Percentiles rank a stretch among this genome's conserved stretches.
phyloP scores from a whole-genome alignment of 2,329 filamentous ascomycete species.

The Colletotrichum viniferum region DNA sequence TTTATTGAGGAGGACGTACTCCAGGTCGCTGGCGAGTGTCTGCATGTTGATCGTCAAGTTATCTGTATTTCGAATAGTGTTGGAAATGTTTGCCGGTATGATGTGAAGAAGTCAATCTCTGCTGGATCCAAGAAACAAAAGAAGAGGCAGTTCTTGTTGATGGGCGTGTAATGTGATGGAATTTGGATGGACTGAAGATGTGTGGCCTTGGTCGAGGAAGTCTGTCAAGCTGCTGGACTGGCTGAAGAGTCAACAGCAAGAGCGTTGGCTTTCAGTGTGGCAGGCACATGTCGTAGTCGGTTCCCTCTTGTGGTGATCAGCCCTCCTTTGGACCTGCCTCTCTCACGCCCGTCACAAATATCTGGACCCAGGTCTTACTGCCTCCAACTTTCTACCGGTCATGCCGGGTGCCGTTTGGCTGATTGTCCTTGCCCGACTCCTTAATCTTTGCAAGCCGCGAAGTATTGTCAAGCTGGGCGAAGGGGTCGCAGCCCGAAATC shows the following conservation, averaged over 20 bases:
- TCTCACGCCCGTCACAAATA: not conserved
- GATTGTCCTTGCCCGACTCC: not conserved
- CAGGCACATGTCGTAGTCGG: not conserved
- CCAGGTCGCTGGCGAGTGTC: not conserved
- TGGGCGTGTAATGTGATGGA: not conserved
- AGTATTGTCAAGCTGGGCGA: not conserved
- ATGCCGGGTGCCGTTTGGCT: not conserved
- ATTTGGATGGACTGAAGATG: not conserved
- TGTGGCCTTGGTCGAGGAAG: not conserved
- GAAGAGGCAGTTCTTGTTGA: not conserved
- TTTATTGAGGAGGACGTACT: not conserved
- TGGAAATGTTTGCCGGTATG: not conserved
- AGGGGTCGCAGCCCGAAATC: not conserved
- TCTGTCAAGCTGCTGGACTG: not conserved
- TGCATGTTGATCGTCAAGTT: not conserved
- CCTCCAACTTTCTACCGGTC: not conserved
- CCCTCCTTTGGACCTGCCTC: not conserved
- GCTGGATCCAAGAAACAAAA: not conserved
- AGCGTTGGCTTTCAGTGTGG: not conserved
- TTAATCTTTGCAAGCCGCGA: not conserved
- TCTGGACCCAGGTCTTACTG: not conserved
- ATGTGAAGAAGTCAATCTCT: not conserved
- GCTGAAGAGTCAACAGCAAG: not conserved
- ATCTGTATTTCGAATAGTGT: not conserved
- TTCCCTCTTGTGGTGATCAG: not conserved